Percentiles rank a stretch among this genome's conserved stretches.
Evolutionary conservation across 2,329 filamentous ascomycete genomes (phyloP).

Genomic region (Tricladium varicosporioides): DNA sequence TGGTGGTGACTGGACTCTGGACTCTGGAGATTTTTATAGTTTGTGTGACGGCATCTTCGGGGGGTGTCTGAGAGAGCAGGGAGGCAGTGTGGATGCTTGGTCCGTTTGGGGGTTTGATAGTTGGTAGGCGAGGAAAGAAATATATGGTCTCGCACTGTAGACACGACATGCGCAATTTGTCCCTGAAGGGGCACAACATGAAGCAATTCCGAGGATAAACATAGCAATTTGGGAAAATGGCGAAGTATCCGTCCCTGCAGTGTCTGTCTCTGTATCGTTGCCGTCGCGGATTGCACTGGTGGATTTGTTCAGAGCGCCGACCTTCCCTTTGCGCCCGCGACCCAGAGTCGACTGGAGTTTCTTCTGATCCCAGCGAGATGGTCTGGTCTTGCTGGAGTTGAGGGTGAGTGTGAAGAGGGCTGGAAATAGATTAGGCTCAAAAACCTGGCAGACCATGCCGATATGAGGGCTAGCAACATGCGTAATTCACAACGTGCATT

Average conservation of each 20-base stretch:
- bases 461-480: neutral
- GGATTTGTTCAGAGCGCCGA: neutral
- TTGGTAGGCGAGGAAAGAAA: neutral
- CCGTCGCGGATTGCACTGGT: neutral
- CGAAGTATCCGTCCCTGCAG: neutral
- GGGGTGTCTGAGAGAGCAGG: neutral
- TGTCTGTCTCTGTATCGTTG: neutral
- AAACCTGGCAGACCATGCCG: neutral
- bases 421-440: constrained; percentile 4
- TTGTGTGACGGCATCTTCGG: constrained; percentile 4
- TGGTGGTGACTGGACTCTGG: neutral
- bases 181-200: neutral
- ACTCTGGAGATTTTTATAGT: neutral
- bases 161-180: neutral
- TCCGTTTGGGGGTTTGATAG: neutral
- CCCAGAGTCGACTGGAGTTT: neutral
- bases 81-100: neutral
- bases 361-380: neutral
- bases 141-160: neutral
- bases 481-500: neutral
- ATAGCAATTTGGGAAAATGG: neutral
- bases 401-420: neutral
- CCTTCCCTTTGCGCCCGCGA: no score
- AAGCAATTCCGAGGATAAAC: neutral
- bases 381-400: neutral